Percentiles rank a stretch among this genome's conserved stretches.
Conservation (phyloP, 1,284 basidiomycete genomes). For the Taiwanofungus camphoratus region DNA sequence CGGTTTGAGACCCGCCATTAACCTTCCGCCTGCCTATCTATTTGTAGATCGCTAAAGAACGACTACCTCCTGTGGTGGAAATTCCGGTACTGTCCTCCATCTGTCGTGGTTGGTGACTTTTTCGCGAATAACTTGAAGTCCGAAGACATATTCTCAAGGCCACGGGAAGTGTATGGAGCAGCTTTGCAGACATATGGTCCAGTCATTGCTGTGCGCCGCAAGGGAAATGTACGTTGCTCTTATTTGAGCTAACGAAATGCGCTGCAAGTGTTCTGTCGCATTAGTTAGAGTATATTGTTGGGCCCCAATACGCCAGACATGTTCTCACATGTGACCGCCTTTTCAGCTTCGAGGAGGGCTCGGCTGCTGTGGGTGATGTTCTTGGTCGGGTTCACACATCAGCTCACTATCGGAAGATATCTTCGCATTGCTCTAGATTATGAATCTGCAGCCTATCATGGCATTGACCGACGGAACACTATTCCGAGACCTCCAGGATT, state of each 20-base stretch:
- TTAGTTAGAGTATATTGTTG: slow-evolving; percentile 32
- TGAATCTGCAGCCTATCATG: slow-evolving; percentile 23
- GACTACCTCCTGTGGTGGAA: slow-evolving; percentile 16
- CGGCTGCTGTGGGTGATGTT: slow-evolving; percentile 22
- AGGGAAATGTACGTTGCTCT: slow-evolving; percentile 22
- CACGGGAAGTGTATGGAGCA: slow-evolving; percentile 27
- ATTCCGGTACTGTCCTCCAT: slow-evolving; percentile 11
- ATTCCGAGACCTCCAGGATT: slow-evolving; percentile 19
- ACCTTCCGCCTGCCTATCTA: not conserved
- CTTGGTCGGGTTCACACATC: slow-evolving; percentile 13
- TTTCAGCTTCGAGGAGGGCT: slow-evolving; percentile 32
- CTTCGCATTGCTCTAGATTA: slow-evolving; percentile 13
- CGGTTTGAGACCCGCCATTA: too few species aligned
- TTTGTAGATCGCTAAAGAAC: slow-evolving; percentile 14
- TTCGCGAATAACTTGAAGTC: slow-evolving; percentile 10
- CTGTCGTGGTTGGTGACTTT: not conserved
- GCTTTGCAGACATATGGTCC: slow-evolving; percentile 27
- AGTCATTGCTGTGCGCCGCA: slow-evolving; percentile 30
- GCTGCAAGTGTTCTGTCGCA: not conserved
- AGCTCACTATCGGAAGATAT: slow-evolving; percentile 6
- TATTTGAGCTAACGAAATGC: not conserved
- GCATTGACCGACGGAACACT: slow-evolving; percentile 17
- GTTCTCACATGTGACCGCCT: slow-evolving; percentile 27
- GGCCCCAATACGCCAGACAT: slow-evolving; percentile 21
- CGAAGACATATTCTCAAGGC: slow-evolving; percentile 26